phyloP scores from a whole-genome alignment of 257 asterid species.

The Solanum rostratum region DNA sequence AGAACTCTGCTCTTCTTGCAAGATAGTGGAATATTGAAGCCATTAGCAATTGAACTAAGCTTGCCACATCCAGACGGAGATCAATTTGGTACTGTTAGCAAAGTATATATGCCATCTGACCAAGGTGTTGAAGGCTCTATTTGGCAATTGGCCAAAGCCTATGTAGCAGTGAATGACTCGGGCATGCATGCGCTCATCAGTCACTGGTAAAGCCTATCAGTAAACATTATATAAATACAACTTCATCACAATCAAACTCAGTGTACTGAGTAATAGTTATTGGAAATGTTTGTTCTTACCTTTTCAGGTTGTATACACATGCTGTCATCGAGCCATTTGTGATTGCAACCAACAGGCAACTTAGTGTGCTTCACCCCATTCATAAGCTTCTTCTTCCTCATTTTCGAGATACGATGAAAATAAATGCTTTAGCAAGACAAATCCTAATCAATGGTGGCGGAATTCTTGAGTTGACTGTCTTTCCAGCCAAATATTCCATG shows the following conservation, averaged over 20 bases:
- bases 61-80: neutral
- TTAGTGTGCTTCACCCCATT: conserved; percentile 56
- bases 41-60: neutral
- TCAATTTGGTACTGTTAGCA: conserved; percentile 23
- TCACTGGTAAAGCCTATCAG: conserved; percentile 47
- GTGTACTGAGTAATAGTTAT: neutral
- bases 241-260: neutral
- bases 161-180: conserved; percentile 58
- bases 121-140: conserved; percentile 42
- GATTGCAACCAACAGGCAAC: conserved; percentile 49
- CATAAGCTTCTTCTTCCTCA: conserved; percentile 54
- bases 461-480: conserved; percentile 34
- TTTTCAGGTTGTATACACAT: conserved; percentile 44
- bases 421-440: conserved; percentile 53
- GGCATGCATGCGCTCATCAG: conserved; percentile 62
- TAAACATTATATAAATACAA: neutral
- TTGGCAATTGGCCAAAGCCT: conserved; percentile 83
- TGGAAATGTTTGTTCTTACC: neutral
- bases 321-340: conserved; percentile 59
- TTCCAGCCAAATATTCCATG: conserved; percentile 41
- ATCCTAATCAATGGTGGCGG: conserved; percentile 49
- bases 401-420: conserved; percentile 61
- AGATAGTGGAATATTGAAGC: neutral
- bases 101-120: conserved; percentile 47
- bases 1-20: conserved; percentile 56